Conservation (phyloP, 2,329 filamentous ascomycete species). For the Neocucurbitaria cava region DNA sequence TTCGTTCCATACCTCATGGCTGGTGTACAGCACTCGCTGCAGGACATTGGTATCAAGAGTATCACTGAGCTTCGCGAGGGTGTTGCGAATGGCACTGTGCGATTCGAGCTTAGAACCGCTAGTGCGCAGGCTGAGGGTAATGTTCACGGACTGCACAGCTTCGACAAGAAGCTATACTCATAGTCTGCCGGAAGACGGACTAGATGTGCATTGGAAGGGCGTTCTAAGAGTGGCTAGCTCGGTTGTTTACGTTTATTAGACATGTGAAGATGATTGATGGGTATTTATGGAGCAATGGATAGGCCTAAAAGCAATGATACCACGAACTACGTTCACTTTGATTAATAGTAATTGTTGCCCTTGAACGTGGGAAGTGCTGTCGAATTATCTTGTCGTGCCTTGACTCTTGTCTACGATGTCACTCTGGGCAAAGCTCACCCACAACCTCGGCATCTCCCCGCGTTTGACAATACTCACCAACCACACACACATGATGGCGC, state of each 20-base stretch:
- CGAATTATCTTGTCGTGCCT: slow-evolving; percentile 2
- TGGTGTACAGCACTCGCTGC: slow-evolving; percentile 95
- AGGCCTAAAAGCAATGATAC: slow-evolving; percentile 48
- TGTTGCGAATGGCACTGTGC: slow-evolving; percentile 75
- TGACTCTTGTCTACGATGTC: slow-evolving; percentile 16
- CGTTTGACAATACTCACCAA: slow-evolving; percentile 22
- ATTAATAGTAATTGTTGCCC: background rate
- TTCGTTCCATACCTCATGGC: slow-evolving; percentile 96
- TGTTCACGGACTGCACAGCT: slow-evolving; percentile 95
- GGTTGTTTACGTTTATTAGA: slow-evolving; percentile 20
- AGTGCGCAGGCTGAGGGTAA: slow-evolving; percentile 96
- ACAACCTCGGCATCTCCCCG: slow-evolving; percentile 47
- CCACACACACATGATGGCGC: slow-evolving; percentile 31
- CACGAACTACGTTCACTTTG: slow-evolving; percentile 29
- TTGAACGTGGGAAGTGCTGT: slow-evolving; percentile 2
- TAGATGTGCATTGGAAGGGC: slow-evolving; percentile 39
- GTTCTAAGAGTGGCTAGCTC: slow-evolving; percentile 23
- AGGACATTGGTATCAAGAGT: slow-evolving; percentile 90
- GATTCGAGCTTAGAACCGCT: slow-evolving; percentile 93
- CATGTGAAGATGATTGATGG: slow-evolving; percentile 35
- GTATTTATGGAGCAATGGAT: slow-evolving; percentile 28
- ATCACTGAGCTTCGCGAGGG: slow-evolving; percentile 76
- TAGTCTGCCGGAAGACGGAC: slow-evolving; percentile 51
- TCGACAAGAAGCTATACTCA: slow-evolving; percentile 99
- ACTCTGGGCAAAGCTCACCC: slow-evolving; percentile 5